phyloP scores from a whole-genome alignment of 768 basidiomycete genomes.

The Dacryopinax spathularia region DNA sequence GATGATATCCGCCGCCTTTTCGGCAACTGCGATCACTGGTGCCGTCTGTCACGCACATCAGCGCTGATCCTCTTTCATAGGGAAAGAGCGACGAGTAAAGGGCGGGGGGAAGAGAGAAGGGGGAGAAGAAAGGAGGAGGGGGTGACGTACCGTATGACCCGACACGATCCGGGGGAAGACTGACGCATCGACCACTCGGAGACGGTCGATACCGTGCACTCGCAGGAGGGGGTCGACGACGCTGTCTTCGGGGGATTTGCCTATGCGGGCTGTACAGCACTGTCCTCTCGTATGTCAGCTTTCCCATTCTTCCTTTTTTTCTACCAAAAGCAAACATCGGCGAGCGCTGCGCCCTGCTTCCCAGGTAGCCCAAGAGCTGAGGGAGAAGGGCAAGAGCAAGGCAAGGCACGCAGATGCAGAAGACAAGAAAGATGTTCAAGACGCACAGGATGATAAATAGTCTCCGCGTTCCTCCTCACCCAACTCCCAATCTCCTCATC shows the following conservation, averaged over 20 bases:
- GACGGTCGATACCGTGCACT: constrained; percentile 16
- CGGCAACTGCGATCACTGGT: constrained; percentile 12
- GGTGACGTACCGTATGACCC: constrained; percentile 14
- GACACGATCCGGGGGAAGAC: constrained; percentile 15
- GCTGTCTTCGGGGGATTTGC: constrained; percentile 10
- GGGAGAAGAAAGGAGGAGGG: too few relatives aligned
- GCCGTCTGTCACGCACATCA: neutral
- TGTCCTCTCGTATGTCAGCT: constrained; percentile 14
- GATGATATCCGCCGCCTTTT: constrained; percentile 16
- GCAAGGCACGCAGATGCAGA: too few relatives aligned
- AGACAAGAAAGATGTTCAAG: too few relatives aligned
- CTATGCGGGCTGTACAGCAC: constrained; percentile 17
- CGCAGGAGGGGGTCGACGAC: constrained; percentile 14
- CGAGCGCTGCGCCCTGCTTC: too few relatives aligned
- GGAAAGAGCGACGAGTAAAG: neutral
- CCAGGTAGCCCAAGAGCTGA: too few relatives aligned
- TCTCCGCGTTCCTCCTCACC: constrained; percentile 8
- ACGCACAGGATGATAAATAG: constrained; percentile 12
- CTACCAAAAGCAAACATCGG: too few relatives aligned
- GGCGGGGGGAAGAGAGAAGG: too few relatives aligned
- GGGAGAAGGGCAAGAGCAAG: too few relatives aligned
- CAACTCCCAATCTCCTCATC: constrained; percentile 13
- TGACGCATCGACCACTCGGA: constrained; percentile 16
- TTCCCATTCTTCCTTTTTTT: neutral
- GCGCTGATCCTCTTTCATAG: neutral